These are phyloP conservation scores for Priceomyces haplophilus DNA, from an alignment of 805 yeast genomes.

Conservation along the genomic window DNA sequence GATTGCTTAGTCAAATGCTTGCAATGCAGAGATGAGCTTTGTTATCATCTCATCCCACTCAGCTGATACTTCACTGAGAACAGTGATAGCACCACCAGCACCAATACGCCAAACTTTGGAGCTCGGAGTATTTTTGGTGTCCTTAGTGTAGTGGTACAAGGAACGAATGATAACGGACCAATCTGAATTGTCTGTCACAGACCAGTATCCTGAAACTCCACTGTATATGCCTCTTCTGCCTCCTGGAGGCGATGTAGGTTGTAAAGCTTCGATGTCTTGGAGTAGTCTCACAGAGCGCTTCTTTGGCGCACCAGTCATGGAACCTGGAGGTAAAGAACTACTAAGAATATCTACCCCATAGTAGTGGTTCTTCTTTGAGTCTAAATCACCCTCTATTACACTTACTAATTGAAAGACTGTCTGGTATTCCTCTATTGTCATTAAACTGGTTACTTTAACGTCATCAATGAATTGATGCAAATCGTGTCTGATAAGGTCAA, in stretches of 20 bases:
- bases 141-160: conserved; percentile 61
- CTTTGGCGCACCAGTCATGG: conserved; percentile 99
- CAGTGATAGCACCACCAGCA: conserved; percentile 98
- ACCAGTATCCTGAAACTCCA: conserved; percentile 96
- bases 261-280: conserved; percentile 51
- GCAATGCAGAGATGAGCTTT: conserved; percentile 77
- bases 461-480: conserved; percentile 60
- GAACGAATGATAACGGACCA: conserved; percentile 96
- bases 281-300: conserved; percentile 84
- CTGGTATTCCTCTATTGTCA: conserved; percentile 89
- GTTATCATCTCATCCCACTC: conserved; percentile 92
- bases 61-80: conserved; percentile 72
- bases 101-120: conserved; percentile 73
- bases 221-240: conserved; percentile 82
- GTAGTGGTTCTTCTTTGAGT: conserved; percentile 26
- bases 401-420: conserved; percentile 91
- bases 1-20: conserved; percentile 48
- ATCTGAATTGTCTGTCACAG: conserved; percentile 79
- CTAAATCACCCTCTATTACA: conserved; percentile 68
- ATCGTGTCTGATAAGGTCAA: conserved; percentile 92
- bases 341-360: conserved; percentile 77
- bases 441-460: conserved; percentile 73
- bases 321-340: conserved; percentile 90
- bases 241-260: conserved; percentile 27
- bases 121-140: conserved; percentile 25